These are phyloP conservation scores for Amphibolis antarctica DNA, from an alignment of 106 monocot genomes.

Conservation along the genomic window DNA sequence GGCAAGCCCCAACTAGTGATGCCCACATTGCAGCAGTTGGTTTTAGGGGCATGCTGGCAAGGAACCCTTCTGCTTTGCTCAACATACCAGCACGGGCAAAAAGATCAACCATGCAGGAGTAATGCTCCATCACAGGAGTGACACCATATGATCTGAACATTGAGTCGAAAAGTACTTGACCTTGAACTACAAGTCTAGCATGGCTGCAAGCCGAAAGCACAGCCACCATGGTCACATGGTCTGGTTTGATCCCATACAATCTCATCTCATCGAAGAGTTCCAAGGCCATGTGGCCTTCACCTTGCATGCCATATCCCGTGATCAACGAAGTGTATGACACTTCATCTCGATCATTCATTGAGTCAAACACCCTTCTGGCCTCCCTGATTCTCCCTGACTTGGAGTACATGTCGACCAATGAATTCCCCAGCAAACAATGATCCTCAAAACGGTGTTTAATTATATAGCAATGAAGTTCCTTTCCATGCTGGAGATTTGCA, in stretches of 20 bases:
- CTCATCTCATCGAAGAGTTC: slow-evolving; percentile 56
- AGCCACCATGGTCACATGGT: slow-evolving; percentile 50
- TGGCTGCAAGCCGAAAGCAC: slow-evolving; percentile 76
- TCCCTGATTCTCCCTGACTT: slow-evolving; percentile 42
- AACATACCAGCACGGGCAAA: slow-evolving; percentile 45
- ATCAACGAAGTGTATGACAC: slow-evolving; percentile 77
- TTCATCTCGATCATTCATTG: slow-evolving; percentile 38
- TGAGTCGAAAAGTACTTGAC: slow-evolving; percentile 30
- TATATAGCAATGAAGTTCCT: slow-evolving; percentile 48
- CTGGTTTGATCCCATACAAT: slow-evolving; percentile 33
- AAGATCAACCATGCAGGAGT: slow-evolving; percentile 79
- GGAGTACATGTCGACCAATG: slow-evolving; percentile 72
- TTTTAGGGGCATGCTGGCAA: slow-evolving; percentile 24
- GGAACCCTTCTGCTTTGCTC: slow-evolving; percentile 41
- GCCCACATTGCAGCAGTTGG: slow-evolving; percentile 52
- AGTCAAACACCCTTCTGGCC: slow-evolving; percentile 49
- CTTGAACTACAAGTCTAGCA: slow-evolving; percentile 42
- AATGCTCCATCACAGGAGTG: slow-evolving; percentile 52
- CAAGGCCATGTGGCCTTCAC: slow-evolving; percentile 41
- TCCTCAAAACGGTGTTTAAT: slow-evolving; percentile 24
- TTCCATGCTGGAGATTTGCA: slow-evolving; percentile 43
- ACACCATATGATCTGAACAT: slow-evolving; percentile 35
- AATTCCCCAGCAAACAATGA: slow-evolving; percentile 39
- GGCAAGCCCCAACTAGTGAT: slow-evolving; percentile 42
- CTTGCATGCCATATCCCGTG: slow-evolving; percentile 66